phyloP scores from a whole-genome alignment of 148 eudicot genomes.

The Selenicereus undatus region DNA sequence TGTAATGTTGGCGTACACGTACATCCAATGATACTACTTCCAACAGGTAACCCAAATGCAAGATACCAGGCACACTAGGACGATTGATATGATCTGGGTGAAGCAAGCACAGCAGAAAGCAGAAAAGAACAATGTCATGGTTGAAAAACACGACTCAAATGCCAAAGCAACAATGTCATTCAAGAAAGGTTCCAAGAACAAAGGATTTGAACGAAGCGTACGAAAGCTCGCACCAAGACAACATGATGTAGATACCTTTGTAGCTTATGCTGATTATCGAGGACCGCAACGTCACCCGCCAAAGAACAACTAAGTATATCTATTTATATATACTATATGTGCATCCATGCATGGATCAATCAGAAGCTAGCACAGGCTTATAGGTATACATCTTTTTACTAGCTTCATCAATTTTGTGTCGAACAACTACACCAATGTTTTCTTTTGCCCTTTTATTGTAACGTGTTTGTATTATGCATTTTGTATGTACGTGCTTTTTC shows the following conservation, averaged over 20 bases:
- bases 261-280: constrained; percentile 32
- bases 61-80: neutral
- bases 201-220: neutral
- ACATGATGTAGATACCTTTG: constrained; percentile 25
- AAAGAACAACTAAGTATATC: constrained; percentile 14
- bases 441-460: too few relatives aligned
- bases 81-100: neutral
- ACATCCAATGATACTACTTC: too few relatives aligned
- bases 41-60: neutral
- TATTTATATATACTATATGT: too few relatives aligned
- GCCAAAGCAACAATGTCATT: neutral
- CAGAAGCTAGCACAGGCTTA: neutral
- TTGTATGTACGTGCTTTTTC: too few relatives aligned
- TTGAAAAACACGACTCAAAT: neutral
- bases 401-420: too few relatives aligned
- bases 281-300: constrained; percentile 27
- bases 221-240: constrained; percentile 15
- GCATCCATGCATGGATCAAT: neutral
- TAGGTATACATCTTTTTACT: too few relatives aligned
- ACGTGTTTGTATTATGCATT: too few relatives aligned
- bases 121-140: neutral
- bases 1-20: too few relatives aligned
- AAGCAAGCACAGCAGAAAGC: neutral
- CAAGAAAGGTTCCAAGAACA: neutral
- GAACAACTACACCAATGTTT: too few relatives aligned